Evolutionary conservation across 2,329 filamentous ascomycete species (phyloP).

Genomic region (Cercospora zeae-maydis): DNA sequence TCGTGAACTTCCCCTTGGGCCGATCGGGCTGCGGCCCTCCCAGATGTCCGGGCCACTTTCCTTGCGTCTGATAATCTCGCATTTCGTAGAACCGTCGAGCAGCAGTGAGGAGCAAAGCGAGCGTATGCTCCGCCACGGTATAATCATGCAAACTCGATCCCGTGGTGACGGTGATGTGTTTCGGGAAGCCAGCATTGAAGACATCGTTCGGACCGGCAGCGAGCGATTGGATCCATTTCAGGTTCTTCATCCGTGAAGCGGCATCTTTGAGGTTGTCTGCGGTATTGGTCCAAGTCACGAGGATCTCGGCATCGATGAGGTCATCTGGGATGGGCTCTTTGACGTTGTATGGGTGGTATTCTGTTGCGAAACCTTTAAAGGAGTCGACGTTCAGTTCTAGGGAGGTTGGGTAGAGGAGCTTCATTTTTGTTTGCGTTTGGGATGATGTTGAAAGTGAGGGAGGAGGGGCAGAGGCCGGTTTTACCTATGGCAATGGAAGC

Average conservation of each 20-base stretch:
- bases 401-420: slow-evolving; percentile 65
- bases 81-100: slow-evolving; percentile 60
- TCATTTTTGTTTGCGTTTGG: slow-evolving; percentile 45
- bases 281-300: slow-evolving; percentile 62
- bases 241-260: slow-evolving; percentile 52
- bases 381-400: slow-evolving; percentile 54
- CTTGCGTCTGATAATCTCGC: slow-evolving; percentile 58
- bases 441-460: background rate
- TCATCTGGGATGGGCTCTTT: slow-evolving; percentile 55
- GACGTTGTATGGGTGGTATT: slow-evolving; percentile 59
- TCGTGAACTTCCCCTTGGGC: slow-evolving; percentile 56
- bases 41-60: slow-evolving; percentile 59
- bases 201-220: slow-evolving; percentile 66
- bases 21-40: slow-evolving; percentile 60
- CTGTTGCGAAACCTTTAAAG: slow-evolving; percentile 57
- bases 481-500: background rate
- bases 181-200: slow-evolving; percentile 58
- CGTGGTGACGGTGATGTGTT: slow-evolving; percentile 54
- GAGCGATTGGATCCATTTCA: slow-evolving; percentile 64
- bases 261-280: slow-evolving; percentile 58
- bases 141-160: slow-evolving; percentile 62
- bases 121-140: slow-evolving; percentile 62
- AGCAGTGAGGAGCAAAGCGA: slow-evolving; percentile 55
- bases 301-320: slow-evolving; percentile 57
- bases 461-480: background rate